Evolutionary conservation across 306 rosid genomes (phyloP), one percentile per base, ranked within the genome.

Genomic region (Quercus mongolica): DNA sequence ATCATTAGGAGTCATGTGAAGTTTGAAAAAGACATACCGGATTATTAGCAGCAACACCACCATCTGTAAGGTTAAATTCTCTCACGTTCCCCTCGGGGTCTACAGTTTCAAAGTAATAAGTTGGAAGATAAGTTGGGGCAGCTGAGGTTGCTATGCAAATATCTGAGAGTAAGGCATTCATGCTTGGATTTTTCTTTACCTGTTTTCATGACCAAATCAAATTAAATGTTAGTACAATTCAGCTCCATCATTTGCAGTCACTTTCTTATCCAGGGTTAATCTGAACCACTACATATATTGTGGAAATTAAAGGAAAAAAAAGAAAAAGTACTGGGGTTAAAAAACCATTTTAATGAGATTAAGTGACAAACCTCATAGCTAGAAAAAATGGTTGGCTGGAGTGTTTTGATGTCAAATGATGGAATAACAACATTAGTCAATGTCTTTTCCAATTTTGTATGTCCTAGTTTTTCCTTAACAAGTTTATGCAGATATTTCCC

Each of bases 91-190:
- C 88, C 0, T 67, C 17, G 0, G 6, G 18, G 20, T 85, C 77
- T 55, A 80, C 55, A 57, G 87, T 86, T 75, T 88, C 70, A 28
- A 91, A 89, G 80, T 69, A 78, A 82, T 91, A 86, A 79, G 97
- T 87, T 4, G 97, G 97, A 57, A 89, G 73, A 80, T 89, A 88
- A n/a, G 97, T 91, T 18, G 97, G 97, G 18, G 97, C 94, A 10
- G 97, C 97, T 0, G 94, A 89, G 13, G 97, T 91, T n/a, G 84
- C 76, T 17, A 89, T 89, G 86, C 94, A 81, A 81, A 91, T 85
- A 67, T 91, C 96, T 4, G 91, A 83, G 15, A 88, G 56, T 20
- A 35, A 67, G 0, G 83, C 92, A 75, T 89, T 74, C 25, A 78
- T 11, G 1, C 14, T 51, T 17, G 85, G 87, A 17, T 77, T 54